A percentile compares a stretch with the other conserved stretches of the same genome.
These are phyloP conservation scores for Rosa hybrid DNA, from an alignment of 331 rosid genomes.

Conservation along the genomic window DNA sequence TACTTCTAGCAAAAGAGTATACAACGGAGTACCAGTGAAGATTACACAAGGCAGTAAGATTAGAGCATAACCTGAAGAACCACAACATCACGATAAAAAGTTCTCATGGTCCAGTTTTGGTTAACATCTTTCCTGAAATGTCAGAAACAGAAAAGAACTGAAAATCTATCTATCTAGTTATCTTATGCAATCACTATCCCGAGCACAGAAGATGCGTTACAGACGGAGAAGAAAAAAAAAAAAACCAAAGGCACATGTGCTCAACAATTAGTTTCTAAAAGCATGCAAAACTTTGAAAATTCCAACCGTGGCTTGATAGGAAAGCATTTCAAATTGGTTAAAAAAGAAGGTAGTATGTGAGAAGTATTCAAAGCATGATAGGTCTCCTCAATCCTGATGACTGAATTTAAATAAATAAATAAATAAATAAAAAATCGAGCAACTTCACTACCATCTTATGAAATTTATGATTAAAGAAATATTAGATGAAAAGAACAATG, in stretches of 20 bases:
- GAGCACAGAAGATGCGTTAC: slow-evolving; percentile 7
- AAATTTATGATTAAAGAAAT: background rate
- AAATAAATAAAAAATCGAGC: background rate
- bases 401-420: slow-evolving; percentile 17
- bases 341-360: background rate
- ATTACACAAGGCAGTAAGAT: background rate
- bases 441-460: background rate
- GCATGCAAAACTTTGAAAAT: slow-evolving; percentile 1
- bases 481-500: background rate
- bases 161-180: background rate
- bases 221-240: background rate
- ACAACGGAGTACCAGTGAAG: background rate
- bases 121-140: slow-evolving; percentile 76
- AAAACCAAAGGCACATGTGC: background rate
- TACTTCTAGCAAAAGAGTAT: background rate
- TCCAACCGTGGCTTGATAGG: background rate
- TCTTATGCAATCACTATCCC: background rate
- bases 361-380: background rate
- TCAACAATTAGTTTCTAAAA: slow-evolving; percentile 5
- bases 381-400: background rate
- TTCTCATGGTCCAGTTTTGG: slow-evolving; percentile 64
- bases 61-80: slow-evolving; percentile 70
- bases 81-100: slow-evolving; percentile 71
- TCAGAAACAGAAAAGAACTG: slow-evolving; percentile 17
- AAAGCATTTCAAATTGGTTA: slow-evolving; percentile 3